Base-by-base conservation (phyloP, 257 asterid species). In the Scutellaria galericulata region DNA sequence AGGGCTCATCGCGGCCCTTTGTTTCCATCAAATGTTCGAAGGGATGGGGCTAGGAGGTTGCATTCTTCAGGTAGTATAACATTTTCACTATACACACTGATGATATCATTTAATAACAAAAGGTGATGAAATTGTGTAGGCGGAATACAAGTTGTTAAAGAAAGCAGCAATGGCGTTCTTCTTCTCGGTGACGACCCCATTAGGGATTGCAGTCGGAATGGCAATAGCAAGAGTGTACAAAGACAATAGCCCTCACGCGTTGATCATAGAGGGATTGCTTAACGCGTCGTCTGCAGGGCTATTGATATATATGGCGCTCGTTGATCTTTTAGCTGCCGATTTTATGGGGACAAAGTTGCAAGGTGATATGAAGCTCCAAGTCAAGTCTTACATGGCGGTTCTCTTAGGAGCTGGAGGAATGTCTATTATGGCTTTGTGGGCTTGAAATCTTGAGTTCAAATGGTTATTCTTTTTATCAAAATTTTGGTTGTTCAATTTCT, bases 401-500 rank as follows among this genome's bases (percentile, higher is more conserved):
- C 51, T 86, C 2, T 66, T 86, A 73, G 88, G 88, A 2, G 88
- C 88, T 0, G 90, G 83, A 18, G 88, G 90, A 37, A 86, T 89
- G 96, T 86, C 96, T 4, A 56, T 89, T 24, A 83, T 89, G 96
- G 92, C 96, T 7, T 76, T 61, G 48, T 89, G 96, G 96, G 73
- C 64, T 68, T 68, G 64, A 68, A 62, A 15, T 31, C 37, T 18
- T 51, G 0, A 13, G 37, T 31, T 31, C 5, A 2, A 3, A 2
- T 31, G 37, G 5, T 31, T 31, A 31, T 6, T 50, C 56, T 7
- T 18, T 27, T 53, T 7, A 24, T 20, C 37, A 1, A 39, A 14
- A 39, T 39, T 35, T 5, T 7, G 47, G 48, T 9, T 47, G 5
- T 5, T 46, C 13, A 46, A 12, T 51, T 51, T 51, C 9, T 5